Evolutionary conservation across 129 eudicot species (phyloP).

Genomic region (Daucus carota): DH1_v3.0 NC_030382.2:55569001-55569500

Average conservation of each 20-base stretch:
- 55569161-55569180: slow-evolving; percentile 9
- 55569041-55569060: not conserved
- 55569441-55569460: slow-evolving; percentile 26
- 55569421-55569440: slow-evolving; percentile 13
- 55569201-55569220: slow-evolving; percentile 9
- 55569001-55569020: not conserved
- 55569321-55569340: not conserved
- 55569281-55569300: not conserved
- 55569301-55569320: not conserved
- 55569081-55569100: slow-evolving; percentile 11
- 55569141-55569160: slow-evolving; percentile 13
- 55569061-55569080: slow-evolving; percentile 18
- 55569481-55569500: slow-evolving; percentile 14
- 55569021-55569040: not conserved
- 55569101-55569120: slow-evolving; percentile 4
- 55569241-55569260: slow-evolving; percentile 15
- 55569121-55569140: slow-evolving; percentile 11
- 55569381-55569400: slow-evolving; percentile 23
- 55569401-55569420: slow-evolving; percentile 23
- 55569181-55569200: slow-evolving; percentile 15
- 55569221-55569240: slow-evolving; percentile 6
- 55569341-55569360: slow-evolving; percentile 15
- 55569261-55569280: not conserved
- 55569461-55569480: slow-evolving; percentile 17
- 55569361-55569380: slow-evolving; percentile 18